Conservation (phyloP, 2,329 filamentous ascomycete species). For the Venturia aucupariae region DNA sequence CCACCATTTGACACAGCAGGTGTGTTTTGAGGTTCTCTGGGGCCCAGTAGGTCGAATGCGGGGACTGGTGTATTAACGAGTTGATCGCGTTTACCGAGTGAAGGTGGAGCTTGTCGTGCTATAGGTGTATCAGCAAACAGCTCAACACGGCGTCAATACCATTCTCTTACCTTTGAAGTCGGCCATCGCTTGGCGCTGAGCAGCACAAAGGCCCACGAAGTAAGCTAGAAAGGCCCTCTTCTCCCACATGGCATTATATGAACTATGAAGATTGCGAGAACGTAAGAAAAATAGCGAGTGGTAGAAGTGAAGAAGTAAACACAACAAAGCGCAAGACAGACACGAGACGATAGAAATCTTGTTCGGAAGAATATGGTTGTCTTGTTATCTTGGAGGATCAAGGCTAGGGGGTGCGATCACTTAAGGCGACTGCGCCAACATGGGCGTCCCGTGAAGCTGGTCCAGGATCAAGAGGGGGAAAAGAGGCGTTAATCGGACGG, state of each 20-base stretch:
- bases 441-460: not conserved
- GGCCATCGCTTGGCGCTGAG: slow-evolving; percentile 5
- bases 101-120: not conserved
- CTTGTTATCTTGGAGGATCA: not conserved
- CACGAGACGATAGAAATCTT: not conserved
- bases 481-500: not conserved
- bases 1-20: not conserved
- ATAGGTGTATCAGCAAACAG: not conserved
- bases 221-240: slow-evolving; percentile 4
- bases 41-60: not conserved
- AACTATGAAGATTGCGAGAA: not conserved
- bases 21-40: not conserved
- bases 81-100: not conserved
- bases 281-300: not conserved
- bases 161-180: not conserved
- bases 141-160: not conserved
- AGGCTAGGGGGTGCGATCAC: not conserved
- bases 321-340: not conserved
- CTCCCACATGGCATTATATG: slow-evolving; percentile 5
- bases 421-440: not conserved
- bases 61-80: not conserved
- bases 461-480: not conserved
- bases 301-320: not conserved
- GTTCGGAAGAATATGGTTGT: not conserved
- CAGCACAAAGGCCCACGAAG: not conserved